phyloP scores from a whole-genome alignment of 305 asterid genomes.

The Solanum hybrid region DNA sequence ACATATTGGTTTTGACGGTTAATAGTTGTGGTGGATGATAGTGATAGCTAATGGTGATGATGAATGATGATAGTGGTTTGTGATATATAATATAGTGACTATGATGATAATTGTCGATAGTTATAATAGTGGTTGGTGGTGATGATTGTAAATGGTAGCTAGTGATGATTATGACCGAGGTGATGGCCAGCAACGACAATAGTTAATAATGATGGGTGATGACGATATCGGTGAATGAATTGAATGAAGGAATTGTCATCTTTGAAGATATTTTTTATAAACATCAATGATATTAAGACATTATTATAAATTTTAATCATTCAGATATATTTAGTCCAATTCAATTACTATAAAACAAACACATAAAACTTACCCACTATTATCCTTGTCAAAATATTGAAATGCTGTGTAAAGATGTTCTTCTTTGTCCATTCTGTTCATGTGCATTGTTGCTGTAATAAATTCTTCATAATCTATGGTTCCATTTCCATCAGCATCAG shows the following conservation, averaged over 20 bases:
- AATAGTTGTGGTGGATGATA: background rate
- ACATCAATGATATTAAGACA: background rate
- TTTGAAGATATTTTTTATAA: background rate
- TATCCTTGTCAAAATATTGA: slow-evolving; percentile 91
- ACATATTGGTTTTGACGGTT: background rate
- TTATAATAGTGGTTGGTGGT: background rate
- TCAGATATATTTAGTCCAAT: too few species aligned
- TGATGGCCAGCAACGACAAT: background rate
- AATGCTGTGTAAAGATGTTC: slow-evolving; percentile 97
- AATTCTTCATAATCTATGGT: slow-evolving; percentile 91
- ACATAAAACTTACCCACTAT: slow-evolving; percentile 54
- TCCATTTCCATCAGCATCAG: slow-evolving; percentile 96
- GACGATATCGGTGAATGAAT: background rate
- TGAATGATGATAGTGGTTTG: background rate
- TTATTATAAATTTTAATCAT: too few species aligned
- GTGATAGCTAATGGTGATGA: background rate
- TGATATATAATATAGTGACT: background rate
- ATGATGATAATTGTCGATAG: background rate
- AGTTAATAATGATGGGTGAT: background rate
- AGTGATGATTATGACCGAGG: background rate
- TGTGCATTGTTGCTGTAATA: slow-evolving; percentile 96
- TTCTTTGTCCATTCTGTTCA: slow-evolving; percentile 95
- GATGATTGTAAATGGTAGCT: background rate
- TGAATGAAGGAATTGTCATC: background rate
- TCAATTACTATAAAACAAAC: background rate